Evolutionary conservation across 495 filamentous ascomycete species (phyloP).

Genomic region (Penicillium cosmopolitanum): DNA sequence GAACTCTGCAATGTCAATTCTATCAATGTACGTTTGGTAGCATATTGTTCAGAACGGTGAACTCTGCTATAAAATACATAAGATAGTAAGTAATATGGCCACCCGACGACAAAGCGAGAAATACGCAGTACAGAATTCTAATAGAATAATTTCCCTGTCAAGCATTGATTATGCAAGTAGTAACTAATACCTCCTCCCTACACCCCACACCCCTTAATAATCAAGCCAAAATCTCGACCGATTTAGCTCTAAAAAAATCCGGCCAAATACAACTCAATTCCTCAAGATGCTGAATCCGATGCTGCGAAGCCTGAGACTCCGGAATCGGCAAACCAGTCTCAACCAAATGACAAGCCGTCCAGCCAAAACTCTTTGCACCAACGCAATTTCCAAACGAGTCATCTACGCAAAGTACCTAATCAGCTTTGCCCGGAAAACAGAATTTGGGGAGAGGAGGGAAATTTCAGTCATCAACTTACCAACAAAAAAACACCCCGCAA

Average conservation of each 20-base stretch:
- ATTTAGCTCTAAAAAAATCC: background rate
- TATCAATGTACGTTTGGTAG: background rate
- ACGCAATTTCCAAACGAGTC: conserved; percentile 3
- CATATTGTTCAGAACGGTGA: background rate
- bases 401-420: background rate
- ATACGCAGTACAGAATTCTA: too few relatives aligned
- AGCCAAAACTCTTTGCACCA: background rate
- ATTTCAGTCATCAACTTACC: background rate
- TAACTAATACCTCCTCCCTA: background rate
- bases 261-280: background rate
- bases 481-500: background rate
- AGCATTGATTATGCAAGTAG: background rate
- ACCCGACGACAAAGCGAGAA: too few relatives aligned
- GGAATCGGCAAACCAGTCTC: background rate
- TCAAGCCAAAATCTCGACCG: background rate
- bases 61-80: too few relatives aligned
- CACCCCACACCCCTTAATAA: background rate
- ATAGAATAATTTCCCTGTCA: too few relatives aligned
- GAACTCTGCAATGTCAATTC: too few relatives aligned
- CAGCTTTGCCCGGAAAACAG: too few relatives aligned
- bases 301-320: background rate
- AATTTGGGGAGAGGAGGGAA: background rate
- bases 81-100: too few relatives aligned
- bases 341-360: background rate
- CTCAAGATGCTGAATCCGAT: background rate